Conservation (phyloP, 768 basidiomycete species). For the Collybia sordida region DNA sequence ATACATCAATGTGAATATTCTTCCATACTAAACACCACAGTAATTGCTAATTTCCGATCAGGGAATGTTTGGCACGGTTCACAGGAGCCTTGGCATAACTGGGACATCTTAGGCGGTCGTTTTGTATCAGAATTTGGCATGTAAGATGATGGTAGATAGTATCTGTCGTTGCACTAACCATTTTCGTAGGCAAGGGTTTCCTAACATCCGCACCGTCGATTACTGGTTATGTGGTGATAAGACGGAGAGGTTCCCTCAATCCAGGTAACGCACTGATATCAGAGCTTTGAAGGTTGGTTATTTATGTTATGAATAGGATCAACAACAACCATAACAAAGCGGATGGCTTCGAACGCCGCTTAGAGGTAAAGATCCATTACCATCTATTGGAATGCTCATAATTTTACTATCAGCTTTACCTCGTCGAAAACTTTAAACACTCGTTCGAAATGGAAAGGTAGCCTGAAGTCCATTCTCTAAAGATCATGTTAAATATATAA, state of each 20-base stretch:
- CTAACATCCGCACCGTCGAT: slow-evolving; percentile 85
- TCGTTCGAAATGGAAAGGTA: slow-evolving; percentile 86
- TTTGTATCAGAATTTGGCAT: slow-evolving; percentile 97
- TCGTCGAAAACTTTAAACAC: slow-evolving; percentile 93
- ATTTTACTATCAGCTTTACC: slow-evolving; percentile 59
- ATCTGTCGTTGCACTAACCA: background rate
- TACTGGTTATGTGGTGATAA: slow-evolving; percentile 81
- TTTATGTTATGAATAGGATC: slow-evolving; percentile 34
- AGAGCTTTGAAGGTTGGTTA: background rate
- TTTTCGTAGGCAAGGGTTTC: slow-evolving; percentile 74
- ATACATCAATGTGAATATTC: slow-evolving; percentile 76
- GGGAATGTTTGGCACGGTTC: slow-evolving; percentile 96
- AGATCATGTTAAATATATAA: slow-evolving; percentile 9
- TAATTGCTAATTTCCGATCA: slow-evolving; percentile 18
- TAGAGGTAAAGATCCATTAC: slow-evolving; percentile 53
- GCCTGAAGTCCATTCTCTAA: background rate
- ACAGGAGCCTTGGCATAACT: slow-evolving; percentile 92
- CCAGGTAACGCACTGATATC: slow-evolving; percentile 47
- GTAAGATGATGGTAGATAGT: slow-evolving; percentile 35
- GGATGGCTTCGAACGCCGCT: slow-evolving; percentile 77
- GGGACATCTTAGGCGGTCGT: slow-evolving; percentile 86
- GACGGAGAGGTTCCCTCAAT: slow-evolving; percentile 84
- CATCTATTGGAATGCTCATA: background rate
- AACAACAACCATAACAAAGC: slow-evolving; percentile 92
- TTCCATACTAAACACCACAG: slow-evolving; percentile 4